Conservation (phyloP, 805 yeast genomes). For the Komagataella populi region DNA sequence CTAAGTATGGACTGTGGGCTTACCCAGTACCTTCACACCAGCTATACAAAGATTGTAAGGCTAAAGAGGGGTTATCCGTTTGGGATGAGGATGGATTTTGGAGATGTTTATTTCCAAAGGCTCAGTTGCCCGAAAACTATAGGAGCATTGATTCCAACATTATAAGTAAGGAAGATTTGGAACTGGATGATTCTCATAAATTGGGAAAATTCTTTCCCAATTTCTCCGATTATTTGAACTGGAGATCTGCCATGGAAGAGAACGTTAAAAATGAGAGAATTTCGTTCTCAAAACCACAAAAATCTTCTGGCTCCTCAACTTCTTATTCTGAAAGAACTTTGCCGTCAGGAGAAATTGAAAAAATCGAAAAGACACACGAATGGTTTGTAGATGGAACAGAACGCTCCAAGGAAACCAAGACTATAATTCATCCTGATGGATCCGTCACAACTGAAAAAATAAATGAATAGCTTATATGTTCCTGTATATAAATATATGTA, state of each 20-base stretch:
- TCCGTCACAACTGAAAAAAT: neutral
- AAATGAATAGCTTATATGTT: neutral
- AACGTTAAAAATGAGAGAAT: slow-evolving; percentile 24
- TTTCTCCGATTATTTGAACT: slow-evolving; percentile 50
- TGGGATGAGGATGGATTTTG: slow-evolving; percentile 83
- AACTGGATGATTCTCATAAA: slow-evolving; percentile 25
- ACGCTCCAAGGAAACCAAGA: slow-evolving; percentile 22
- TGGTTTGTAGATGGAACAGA: slow-evolving; percentile 30
- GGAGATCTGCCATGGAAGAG: slow-evolving; percentile 46
- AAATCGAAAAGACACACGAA: slow-evolving; percentile 20
- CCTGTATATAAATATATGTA: neutral
- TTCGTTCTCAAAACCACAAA: slow-evolving; percentile 1
- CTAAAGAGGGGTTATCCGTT: slow-evolving; percentile 51
- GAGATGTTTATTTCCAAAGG: slow-evolving; percentile 77
- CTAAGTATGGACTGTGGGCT: slow-evolving; percentile 32
- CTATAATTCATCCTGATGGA: neutral
- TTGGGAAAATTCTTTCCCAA: slow-evolving; percentile 51
- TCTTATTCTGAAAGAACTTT: slow-evolving; percentile 21
- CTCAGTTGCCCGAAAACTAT: slow-evolving; percentile 15
- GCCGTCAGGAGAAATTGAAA: slow-evolving; percentile 29
- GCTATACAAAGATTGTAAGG: slow-evolving; percentile 50
- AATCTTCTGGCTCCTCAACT: slow-evolving; percentile 23
- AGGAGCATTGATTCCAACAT: slow-evolving; percentile 14
- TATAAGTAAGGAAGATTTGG: slow-evolving; percentile 48
- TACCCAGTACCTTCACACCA: slow-evolving; percentile 44